Base-by-base conservation (phyloP, 768 basidiomycete species). In the Lentinula lateritia region DNA sequence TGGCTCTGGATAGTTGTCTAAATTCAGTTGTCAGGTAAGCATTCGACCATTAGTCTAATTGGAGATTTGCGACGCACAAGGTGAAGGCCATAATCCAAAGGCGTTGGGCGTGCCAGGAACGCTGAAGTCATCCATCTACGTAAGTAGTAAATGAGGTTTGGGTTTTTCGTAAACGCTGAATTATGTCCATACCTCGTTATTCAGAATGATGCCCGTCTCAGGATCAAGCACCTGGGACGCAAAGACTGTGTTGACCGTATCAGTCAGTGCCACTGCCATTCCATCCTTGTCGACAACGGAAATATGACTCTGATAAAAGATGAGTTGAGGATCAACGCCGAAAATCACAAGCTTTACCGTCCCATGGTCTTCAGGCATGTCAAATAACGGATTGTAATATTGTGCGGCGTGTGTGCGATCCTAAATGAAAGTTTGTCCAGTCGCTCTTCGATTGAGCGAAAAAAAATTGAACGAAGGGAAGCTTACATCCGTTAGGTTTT, bases 91-190 rank as follows among this genome's bases (percentile, higher is more conserved):
- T 52, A 95, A 74, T 0, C 91, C 94, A 68, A 93, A 96, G 2
- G 78, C 84, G 66, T 97, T 96, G 6, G 92, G 83, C n/a, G 74
- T 72, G 3, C 90, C 93, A 1, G 95, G 95, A 0, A 78, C 87
- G 10, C 93, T 90, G 71, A 98, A 98, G 72, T 98, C 96, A 64
- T 94, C 92, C 90, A 93, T 92, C 83, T 87, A 58, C 7, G 41
- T 6, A 13, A 28, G 20, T 6, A 23, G 23, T 6, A 42, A 20
- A 34, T 45, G n/a, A 32, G 52, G 10, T 8, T 23, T 8, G 28
- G 28, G 9, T 9, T 4, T 45, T 6, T 2, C 20, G 12, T 18
- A 6, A 20, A 23, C 7, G 39, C 41, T 7, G 15, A 35, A 13
- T 18, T 50, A n/a, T 73, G 66, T 28, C 28, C 28, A 28, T 66